phyloP scores from a whole-genome alignment of 306 rosid species.

The Cicer judaicum region DNA sequence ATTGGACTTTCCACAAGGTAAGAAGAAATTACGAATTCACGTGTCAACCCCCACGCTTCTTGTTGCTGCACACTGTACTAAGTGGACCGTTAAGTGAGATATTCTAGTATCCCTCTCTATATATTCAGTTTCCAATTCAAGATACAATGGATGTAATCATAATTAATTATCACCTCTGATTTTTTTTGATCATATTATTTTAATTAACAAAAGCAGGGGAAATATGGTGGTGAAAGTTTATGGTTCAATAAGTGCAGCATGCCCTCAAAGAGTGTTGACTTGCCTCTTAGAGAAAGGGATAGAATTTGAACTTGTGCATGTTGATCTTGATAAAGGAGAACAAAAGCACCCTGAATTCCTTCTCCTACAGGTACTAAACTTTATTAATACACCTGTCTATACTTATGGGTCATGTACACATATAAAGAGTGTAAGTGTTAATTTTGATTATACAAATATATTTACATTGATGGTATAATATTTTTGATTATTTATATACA shows the following conservation, averaged over 20 bases:
- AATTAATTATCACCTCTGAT: neutral
- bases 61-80: neutral
- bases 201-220: slow-evolving; percentile 2
- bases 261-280: slow-evolving; percentile 71
- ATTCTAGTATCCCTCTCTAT: neutral
- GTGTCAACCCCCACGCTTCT: slow-evolving; percentile 42
- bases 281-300: slow-evolving; percentile 75
- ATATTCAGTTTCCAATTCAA: neutral
- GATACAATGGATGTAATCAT: neutral
- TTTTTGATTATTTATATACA: neutral
- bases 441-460: no score
- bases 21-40: slow-evolving; percentile 19
- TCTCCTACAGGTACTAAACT: slow-evolving; percentile 53
- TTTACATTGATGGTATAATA: no score
- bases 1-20: no score
- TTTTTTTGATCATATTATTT: neutral
- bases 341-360: slow-evolving; percentile 69
- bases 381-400: no score
- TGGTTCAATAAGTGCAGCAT: slow-evolving; percentile 49
- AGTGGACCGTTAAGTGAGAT: slow-evolving; percentile 32
- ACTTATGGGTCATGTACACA: no score
- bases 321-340: slow-evolving; percentile 59
- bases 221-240: slow-evolving; percentile 73
- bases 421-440: neutral
- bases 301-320: slow-evolving; percentile 58